phyloP scores from a whole-genome alignment of 306 rosid genomes.

The Cicer judaicum region DNA sequence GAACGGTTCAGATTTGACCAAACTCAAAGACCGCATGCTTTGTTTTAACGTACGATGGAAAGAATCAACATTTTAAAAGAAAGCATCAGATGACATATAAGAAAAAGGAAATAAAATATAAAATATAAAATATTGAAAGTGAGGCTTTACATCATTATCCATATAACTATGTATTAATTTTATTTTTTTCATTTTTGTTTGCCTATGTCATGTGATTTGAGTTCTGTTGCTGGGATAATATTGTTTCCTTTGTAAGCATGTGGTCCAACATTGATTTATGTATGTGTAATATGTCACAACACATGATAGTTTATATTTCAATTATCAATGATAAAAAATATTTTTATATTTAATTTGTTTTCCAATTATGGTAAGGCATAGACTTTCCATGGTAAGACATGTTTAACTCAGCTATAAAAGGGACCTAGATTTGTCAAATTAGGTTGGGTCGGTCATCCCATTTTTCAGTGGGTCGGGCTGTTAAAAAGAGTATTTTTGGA shows the following conservation, averaged over 20 bases:
- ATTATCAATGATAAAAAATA: neutral
- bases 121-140: neutral
- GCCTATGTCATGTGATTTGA: neutral
- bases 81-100: constrained; percentile 21
- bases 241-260: neutral
- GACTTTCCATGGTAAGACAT: too few species aligned
- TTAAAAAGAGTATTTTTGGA: too few species aligned
- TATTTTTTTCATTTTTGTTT: neutral
- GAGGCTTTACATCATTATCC: constrained; percentile 5
- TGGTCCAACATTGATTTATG: neutral
- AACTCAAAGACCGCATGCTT: constrained; percentile 33
- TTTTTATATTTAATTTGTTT: neutral
- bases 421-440: too few species aligned
- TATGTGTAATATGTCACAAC: neutral
- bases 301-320: neutral
- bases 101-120: neutral
- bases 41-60: constrained; percentile 35
- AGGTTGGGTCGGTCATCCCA: too few species aligned
- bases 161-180: neutral
- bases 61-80: constrained; percentile 39
- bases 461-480: too few species aligned
- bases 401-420: too few species aligned
- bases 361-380: neutral
- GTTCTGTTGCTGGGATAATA: constrained; percentile 24
- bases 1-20: constrained; percentile 31